These are phyloP conservation scores for Casaregolazyma lundiana DNA, from an alignment of 1,139 yeast genomes.

Conservation along the genomic window DNA sequence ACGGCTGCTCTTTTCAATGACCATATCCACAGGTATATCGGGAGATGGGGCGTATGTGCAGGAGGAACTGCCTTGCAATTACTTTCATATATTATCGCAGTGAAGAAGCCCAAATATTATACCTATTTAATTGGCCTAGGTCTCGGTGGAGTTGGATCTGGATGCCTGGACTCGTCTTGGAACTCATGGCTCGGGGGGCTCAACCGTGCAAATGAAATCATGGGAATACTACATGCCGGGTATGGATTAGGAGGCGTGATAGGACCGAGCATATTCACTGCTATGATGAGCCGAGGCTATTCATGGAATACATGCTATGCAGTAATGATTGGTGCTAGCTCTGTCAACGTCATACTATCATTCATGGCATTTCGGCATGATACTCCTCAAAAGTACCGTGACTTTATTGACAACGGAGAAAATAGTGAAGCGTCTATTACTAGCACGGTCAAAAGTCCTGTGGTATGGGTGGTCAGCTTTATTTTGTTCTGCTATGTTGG, in stretches of 20 bases:
- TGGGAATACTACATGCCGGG: constrained; percentile 54
- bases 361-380: constrained; percentile 23
- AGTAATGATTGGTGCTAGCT: constrained; percentile 42
- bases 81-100: constrained; percentile 40
- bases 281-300: constrained; percentile 45
- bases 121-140: constrained; percentile 51
- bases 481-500: constrained; percentile 65
- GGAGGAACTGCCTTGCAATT: constrained; percentile 38
- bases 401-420: constrained; percentile 10
- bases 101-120: constrained; percentile 38
- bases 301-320: constrained; percentile 53
- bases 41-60: constrained; percentile 38
- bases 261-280: constrained; percentile 55
- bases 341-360: constrained; percentile 24
- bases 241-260: constrained; percentile 64
- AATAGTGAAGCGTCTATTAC: not conserved
- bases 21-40: constrained; percentile 38
- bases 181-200: constrained; percentile 54
- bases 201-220: constrained; percentile 44
- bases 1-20: constrained; percentile 35
- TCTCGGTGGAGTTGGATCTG: constrained; percentile 58
- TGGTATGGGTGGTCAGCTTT: constrained; percentile 55
- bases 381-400: constrained; percentile 17
- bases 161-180: constrained; percentile 49
- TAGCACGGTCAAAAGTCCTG: constrained; percentile 42